Evolutionary conservation across 2,329 filamentous ascomycete genomes (phyloP).

Genomic region (Neonectria magnoliae): DNA sequence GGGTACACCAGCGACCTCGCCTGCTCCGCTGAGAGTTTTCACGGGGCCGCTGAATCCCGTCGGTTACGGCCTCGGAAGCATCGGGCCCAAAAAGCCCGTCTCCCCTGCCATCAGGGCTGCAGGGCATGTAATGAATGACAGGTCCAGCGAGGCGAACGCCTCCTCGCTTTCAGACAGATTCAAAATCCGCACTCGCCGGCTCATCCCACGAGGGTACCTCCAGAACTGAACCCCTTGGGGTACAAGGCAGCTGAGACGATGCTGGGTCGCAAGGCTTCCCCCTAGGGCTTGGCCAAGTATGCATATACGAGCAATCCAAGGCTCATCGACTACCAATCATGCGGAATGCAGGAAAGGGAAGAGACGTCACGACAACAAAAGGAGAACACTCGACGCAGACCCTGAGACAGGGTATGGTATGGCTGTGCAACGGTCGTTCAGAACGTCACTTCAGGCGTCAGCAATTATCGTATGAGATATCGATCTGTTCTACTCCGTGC

Average conservation of each 20-base stretch:
- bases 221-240: background rate
- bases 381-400: background rate
- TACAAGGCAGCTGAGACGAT: background rate
- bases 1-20: background rate
- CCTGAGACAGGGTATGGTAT: background rate
- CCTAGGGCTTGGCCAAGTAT: background rate
- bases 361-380: background rate
- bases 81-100: background rate
- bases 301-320: constrained; percentile 1
- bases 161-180: background rate
- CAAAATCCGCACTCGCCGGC: background rate
- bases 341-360: background rate
- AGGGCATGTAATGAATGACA: no score
- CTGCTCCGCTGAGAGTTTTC: background rate
- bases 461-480: background rate
- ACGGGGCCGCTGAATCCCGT: background rate
- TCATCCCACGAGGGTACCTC: background rate
- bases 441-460: background rate
- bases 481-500: background rate
- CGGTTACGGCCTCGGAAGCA: background rate
- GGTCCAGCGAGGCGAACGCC: background rate
- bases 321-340: background rate
- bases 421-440: background rate
- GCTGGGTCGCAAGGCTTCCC: background rate
- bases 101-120: no score